A percentile compares a stretch with the other conserved stretches of the same genome.
Conservation (phyloP, 176 grass and related monocot species). For the Secale cereale region DNA sequence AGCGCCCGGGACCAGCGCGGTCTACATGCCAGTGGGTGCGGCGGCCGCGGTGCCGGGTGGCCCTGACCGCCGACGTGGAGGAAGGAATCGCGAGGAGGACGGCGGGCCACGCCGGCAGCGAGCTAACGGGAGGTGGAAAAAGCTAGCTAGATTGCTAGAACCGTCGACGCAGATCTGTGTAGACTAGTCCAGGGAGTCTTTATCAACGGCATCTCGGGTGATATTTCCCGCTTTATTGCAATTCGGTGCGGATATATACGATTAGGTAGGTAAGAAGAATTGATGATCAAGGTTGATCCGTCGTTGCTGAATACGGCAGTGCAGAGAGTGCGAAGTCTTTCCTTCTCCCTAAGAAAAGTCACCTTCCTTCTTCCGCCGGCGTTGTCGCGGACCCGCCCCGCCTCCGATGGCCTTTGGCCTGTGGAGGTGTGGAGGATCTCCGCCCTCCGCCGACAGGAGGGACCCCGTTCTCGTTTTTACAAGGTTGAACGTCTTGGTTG, state of each 20-base stretch:
- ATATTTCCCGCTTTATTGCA: not conserved
- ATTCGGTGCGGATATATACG: not conserved
- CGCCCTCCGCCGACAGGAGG: too few relatives aligned
- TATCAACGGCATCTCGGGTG: constrained; percentile 4
- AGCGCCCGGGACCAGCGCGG: not conserved
- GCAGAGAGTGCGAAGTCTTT: too few relatives aligned
- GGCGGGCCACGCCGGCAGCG: not conserved
- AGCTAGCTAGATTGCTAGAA: not conserved
- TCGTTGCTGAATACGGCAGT: too few relatives aligned
- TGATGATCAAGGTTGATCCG: too few relatives aligned
- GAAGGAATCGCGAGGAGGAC: not conserved
- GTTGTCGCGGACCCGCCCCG: too few relatives aligned
- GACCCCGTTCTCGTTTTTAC: too few relatives aligned
- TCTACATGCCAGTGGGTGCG: constrained; percentile 3
- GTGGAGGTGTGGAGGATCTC: too few relatives aligned
- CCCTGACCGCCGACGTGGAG: constrained; percentile 21
- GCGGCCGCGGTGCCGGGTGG: not conserved
- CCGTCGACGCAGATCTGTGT: not conserved
- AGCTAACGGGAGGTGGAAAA: not conserved
- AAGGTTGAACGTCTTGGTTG: too few relatives aligned
- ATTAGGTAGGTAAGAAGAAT: too few relatives aligned
- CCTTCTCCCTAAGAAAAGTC: too few relatives aligned
- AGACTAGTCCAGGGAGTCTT: not conserved
- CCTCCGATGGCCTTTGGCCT: too few relatives aligned
- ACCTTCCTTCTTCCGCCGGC: too few relatives aligned